Conservation (phyloP, 2,329 filamentous ascomycete genomes). For the Ceratocystis cubensis region DNA sequence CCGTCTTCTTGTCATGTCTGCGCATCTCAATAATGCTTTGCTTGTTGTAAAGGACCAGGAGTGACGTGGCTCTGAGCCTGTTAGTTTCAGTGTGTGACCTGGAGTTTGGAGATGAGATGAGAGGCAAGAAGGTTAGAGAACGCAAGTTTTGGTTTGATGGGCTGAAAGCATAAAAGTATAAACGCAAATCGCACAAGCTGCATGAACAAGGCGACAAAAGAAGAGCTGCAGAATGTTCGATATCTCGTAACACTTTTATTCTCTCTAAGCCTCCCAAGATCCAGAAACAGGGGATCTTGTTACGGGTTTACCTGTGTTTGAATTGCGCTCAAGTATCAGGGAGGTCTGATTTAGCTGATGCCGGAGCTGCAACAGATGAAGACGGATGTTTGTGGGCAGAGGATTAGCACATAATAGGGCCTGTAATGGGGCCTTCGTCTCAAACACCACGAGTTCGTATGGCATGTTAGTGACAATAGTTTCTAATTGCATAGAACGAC, state of each 20-base stretch:
- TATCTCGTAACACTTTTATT: neutral
- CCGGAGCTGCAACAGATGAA: neutral
- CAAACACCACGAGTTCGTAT: too few relatives aligned
- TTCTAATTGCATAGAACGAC: neutral
- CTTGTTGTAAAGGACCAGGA: neutral
- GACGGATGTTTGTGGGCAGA: neutral
- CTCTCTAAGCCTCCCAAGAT: neutral
- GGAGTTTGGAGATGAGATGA: neutral
- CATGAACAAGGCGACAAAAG: neutral
- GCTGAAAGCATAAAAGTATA: conserved; percentile 4
- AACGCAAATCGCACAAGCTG: neutral
- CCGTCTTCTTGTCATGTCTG: neutral
- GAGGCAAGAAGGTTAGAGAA: neutral
- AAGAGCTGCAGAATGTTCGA: neutral
- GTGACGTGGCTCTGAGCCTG: neutral
- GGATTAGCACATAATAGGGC: too few relatives aligned
- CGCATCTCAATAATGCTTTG: neutral
- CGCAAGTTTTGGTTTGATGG: neutral
- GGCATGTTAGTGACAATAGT: too few relatives aligned
- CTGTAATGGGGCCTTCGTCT: too few relatives aligned
- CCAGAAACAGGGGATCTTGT: neutral
- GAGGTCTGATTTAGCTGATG: neutral
- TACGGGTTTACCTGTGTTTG: neutral
- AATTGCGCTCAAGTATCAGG: neutral
- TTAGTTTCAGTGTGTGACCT: neutral